Conservation (phyloP, 169 alveolate genomes). For the Babesia divergens region DNA sequence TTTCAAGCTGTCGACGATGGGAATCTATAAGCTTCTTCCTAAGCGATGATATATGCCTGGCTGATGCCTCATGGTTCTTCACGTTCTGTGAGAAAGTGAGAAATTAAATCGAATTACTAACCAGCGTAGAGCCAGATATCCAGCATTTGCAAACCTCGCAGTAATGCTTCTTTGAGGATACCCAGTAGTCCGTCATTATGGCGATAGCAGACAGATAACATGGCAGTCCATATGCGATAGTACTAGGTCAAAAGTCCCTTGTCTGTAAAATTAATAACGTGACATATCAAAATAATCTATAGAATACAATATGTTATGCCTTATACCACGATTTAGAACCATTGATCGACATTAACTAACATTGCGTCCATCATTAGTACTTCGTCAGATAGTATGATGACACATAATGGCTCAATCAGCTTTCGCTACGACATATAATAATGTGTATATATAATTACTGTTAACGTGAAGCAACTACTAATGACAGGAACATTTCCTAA, state of each 20-base stretch:
- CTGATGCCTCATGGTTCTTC: slow-evolving; percentile 58
- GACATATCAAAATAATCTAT: background rate
- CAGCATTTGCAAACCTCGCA: slow-evolving; percentile 69
- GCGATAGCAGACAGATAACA: background rate
- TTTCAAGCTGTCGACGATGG: slow-evolving; percentile 25
- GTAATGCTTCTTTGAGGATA: slow-evolving; percentile 66
- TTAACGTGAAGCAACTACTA: no score
- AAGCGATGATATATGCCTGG: slow-evolving; percentile 50
- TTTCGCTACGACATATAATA: no score
- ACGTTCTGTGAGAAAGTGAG: slow-evolving; percentile 17
- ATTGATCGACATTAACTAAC: no score
- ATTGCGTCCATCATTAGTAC: no score
- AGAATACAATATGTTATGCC: no score
- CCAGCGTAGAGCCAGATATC: slow-evolving; percentile 59
- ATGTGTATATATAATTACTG: no score
- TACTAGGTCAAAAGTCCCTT: background rate
- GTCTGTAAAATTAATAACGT: background rate
- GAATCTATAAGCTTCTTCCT: slow-evolving; percentile 58
- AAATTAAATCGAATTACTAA: background rate
- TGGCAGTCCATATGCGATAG: no score
- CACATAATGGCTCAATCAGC: no score
- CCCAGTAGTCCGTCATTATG: slow-evolving; percentile 70
- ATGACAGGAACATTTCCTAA: no score
- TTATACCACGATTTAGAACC: no score
- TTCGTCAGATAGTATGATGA: no score